Base-by-base conservation (phyloP, 306 rosid species). In the Cucurbita ficifolia region DNA sequence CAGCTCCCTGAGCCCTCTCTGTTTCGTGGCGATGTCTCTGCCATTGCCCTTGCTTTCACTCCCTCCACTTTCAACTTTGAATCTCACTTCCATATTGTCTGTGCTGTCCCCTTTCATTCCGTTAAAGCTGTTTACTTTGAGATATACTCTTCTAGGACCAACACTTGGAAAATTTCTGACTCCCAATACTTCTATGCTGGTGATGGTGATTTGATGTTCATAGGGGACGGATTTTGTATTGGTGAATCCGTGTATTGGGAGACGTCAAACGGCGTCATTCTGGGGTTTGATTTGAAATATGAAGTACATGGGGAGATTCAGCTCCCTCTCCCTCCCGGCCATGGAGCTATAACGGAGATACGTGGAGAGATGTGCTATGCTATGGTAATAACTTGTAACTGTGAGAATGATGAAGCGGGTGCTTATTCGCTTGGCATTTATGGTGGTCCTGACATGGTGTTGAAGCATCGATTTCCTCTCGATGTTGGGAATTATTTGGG, bases 71-170 rank as follows among this genome's bases (percentile, higher is more conserved):
- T 24, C 33, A 80, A 77, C 13, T 82, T 85, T 18, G 39, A 33
- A 4, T 73, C 73, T 16, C 64, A 78, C 8, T 85, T 72, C 63
- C 70, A 85, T 49, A 76, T 85, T 5, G 60, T 80, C 6, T 81
- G 85, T 4, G 79, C 82, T 12, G 5, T 78, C 49, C 82, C 81
- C 38, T 0, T 39, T 52, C 5, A 76, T 21, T 62, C 14, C 14
- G 33, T 35, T 11, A 54, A 64, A 0, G 61, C 60, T 6, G 21
- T 78, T 12, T 76, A 2, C 39, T 85, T 85, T 22, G 83, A 82
- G 46, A 78, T 82, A 16, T 85, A 76, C 85, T 82, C 88, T 29
- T 82, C 86, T 0, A 57, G 78, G 72, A 73, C 82, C 3, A 59
- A 72, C 49, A 76, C 80, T 5, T 78, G 88, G 86, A 59, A 79